Conservation (phyloP, 495 filamentous ascomycete species). For the Alectoria sarmentosa region DNA sequence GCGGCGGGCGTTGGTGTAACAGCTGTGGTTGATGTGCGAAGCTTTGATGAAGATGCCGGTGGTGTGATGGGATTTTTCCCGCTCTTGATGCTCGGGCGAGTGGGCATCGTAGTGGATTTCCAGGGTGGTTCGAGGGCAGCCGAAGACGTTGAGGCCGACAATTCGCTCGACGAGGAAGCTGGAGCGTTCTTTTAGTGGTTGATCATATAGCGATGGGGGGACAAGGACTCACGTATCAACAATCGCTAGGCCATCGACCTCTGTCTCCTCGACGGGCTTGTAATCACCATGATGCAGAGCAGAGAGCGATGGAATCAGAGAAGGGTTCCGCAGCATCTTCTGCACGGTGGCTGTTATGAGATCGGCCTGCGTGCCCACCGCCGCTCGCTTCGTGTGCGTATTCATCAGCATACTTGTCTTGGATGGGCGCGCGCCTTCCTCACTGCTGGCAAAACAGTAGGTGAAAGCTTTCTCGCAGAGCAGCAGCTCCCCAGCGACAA, state of each 20-base stretch:
- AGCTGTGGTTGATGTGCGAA: constrained; percentile 51
- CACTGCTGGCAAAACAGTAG: constrained; percentile 24
- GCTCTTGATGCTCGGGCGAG: constrained; percentile 6
- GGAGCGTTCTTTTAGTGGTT: too few species aligned
- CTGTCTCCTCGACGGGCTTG: constrained; percentile 24
- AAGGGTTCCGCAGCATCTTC: constrained; percentile 47
- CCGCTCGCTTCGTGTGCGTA: constrained; percentile 26
- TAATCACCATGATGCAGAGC: constrained; percentile 40
- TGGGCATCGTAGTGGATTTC: constrained; percentile 27
- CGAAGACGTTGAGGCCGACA: constrained; percentile 43
- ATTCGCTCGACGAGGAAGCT: constrained; percentile 43
- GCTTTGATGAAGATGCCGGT: constrained; percentile 47
- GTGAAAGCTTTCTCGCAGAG: constrained; percentile 51
- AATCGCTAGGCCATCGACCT: constrained; percentile 41
- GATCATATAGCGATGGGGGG: too few species aligned
- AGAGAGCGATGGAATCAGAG: constrained; percentile 34
- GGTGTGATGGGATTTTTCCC: constrained; percentile 28
- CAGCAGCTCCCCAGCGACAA: constrained; percentile 46
- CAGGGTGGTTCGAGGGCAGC: constrained; percentile 35
- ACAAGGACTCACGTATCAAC: constrained; percentile 42
- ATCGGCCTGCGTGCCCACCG: constrained; percentile 33
- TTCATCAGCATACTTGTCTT: constrained; percentile 33
- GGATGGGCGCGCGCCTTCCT: constrained; percentile 16
- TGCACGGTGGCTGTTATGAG: constrained; percentile 39
- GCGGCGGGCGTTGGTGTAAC: constrained; percentile 38